These are phyloP conservation scores for Wakefieldia striispora DNA, from an alignment of 768 basidiomycete genomes.

Conservation along the genomic window DNA sequence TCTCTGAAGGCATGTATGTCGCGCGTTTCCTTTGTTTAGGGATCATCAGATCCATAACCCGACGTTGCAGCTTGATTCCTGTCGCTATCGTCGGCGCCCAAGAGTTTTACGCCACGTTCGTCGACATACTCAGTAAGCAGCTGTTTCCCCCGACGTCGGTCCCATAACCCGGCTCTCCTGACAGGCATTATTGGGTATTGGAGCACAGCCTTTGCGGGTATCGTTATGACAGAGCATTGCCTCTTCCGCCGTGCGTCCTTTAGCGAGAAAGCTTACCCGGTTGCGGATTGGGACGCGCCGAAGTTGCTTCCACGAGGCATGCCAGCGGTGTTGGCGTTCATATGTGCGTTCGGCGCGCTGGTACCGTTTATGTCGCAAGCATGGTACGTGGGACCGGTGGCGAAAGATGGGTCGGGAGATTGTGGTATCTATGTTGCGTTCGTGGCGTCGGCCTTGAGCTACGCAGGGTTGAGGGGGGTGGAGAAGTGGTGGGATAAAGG, in stretches of 20 bases:
- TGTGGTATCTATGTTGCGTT: conserved; percentile 45
- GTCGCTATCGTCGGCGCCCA: conserved; percentile 46
- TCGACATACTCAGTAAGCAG: conserved; percentile 38
- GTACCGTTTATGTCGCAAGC: conserved; percentile 51
- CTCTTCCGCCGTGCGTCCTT: conserved; percentile 39
- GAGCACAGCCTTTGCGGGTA: conserved; percentile 36
- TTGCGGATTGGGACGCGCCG: conserved; percentile 36
- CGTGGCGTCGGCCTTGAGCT: conserved; percentile 31
- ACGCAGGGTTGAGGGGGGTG: conserved; percentile 27
- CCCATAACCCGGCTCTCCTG: conserved; percentile 14
- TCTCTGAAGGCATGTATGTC: conserved; percentile 45
- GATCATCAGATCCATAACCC: not conserved
- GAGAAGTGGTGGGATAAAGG: conserved; percentile 23
- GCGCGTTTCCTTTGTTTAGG: not conserved
- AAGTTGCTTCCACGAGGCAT: conserved; percentile 38
- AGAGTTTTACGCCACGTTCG: conserved; percentile 44
- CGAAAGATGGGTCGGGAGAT: conserved; percentile 43
- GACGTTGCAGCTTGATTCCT: conserved; percentile 39
- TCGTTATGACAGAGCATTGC: conserved; percentile 44
- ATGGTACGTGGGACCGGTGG: conserved; percentile 52
- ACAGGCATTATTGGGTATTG: conserved; percentile 47
- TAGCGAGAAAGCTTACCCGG: conserved; percentile 34
- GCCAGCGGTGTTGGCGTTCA: conserved; percentile 41
- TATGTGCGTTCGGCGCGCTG: conserved; percentile 38
- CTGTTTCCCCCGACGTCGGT: not conserved